Evolutionary conservation across 352 stramenopile species (phyloP), one percentile per base, ranked within the genome.

Genomic region (Pythium pyrilobum): DNA sequence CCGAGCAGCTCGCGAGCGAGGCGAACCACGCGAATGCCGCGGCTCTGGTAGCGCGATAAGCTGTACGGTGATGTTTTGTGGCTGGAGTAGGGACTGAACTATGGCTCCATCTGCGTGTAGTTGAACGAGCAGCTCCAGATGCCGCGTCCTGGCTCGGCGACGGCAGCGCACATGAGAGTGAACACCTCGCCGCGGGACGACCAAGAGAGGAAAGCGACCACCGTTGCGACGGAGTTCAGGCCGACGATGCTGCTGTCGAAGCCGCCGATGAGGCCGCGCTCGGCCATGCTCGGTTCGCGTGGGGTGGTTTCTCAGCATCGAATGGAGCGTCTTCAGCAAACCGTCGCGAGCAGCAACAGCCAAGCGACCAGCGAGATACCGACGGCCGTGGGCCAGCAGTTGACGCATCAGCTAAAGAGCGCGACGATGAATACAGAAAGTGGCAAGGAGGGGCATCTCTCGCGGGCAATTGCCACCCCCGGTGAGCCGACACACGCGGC

Each of bases 91-190:
- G 12, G 9, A 7, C 7, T 48, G 10, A 9, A 16, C 11, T 51
- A 12, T 38, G 5, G 37, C 12, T 20, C 25, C 21, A 6, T 32
- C 7, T 34, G 25, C 7, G 24, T 48, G n/a, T 41, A 88, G 73
- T 66, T 88, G 49, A 71, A 50, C 25, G 73, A 72, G 23, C 70
- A 73, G 9, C 56, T 88, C 18, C 66, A 72, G 25, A 66, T 67
- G 41, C 73, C 77, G 24, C 62, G 71, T 38, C 69, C 73, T 12
- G 67, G 69, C 1, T 73, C 64, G 6, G 64, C 54, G 42, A 34
- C 33, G 23, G 9, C 15, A 28, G 54, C n/a, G 28, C 3, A 38
- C 23, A 5, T 8, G 25, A 10, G 6, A 20, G 43, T 9, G n/a
- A n/a, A n/a, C n/a, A n/a, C n/a, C n/a, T n/a, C n/a, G n/a, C n/a